These are phyloP conservation scores for Fusarium sp. DNA, from an alignment of 2,329 filamentous ascomycete genomes.

Conservation along the genomic window DNA sequence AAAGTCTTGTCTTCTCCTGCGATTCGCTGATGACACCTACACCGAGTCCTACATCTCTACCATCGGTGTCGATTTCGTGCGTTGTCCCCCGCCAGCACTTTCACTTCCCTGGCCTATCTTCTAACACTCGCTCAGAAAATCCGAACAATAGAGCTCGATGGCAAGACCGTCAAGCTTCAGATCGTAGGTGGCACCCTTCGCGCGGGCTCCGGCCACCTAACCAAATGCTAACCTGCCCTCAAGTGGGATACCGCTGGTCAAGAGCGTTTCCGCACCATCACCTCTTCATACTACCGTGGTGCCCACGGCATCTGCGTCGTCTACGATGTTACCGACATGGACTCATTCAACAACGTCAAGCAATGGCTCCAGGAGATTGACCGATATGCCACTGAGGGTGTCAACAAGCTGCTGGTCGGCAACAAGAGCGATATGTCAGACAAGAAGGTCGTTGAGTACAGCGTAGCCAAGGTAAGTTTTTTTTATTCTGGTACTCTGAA, in stretches of 20 bases:
- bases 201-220: neutral
- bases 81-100: slow-evolving; percentile 51
- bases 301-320: slow-evolving; percentile 99
- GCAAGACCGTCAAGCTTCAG: slow-evolving; percentile 99
- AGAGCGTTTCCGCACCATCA: slow-evolving; percentile 99
- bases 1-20: slow-evolving; percentile 98
- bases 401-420: slow-evolving; percentile 98
- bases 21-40: slow-evolving; percentile 99
- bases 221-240: slow-evolving; percentile 21
- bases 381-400: slow-evolving; percentile 97
- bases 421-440: slow-evolving; percentile 99
- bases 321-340: slow-evolving; percentile 99
- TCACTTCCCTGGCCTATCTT: slow-evolving; percentile 5
- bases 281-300: slow-evolving; percentile 98
- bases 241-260: slow-evolving; percentile 99
- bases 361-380: slow-evolving; percentile 99
- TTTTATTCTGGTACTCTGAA: neutral
- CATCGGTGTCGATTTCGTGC: slow-evolving; percentile 98
- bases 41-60: slow-evolving; percentile 99
- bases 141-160: slow-evolving; percentile 98
- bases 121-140: slow-evolving; percentile 79
- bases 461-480: slow-evolving; percentile 88
- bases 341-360: slow-evolving; percentile 99
- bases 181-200: slow-evolving; percentile 74
- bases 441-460: slow-evolving; percentile 99